phyloP scores from a whole-genome alignment of 768 basidiomycete species.

The Saitozyma sp. region DNA sequence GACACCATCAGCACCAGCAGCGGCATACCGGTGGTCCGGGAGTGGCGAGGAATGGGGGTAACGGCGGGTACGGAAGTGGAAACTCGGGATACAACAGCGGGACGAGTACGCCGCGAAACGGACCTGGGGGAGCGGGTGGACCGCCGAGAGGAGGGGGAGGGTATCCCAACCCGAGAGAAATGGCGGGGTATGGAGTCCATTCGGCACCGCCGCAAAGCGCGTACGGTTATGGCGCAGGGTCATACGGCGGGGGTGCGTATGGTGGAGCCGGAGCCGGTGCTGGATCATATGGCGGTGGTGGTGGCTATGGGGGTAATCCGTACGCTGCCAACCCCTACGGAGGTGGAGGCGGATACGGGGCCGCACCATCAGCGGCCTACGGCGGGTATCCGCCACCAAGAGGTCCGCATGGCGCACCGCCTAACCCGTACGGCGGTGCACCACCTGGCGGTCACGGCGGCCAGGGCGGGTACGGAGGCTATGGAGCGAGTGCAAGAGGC shows the following conservation, averaged over 20 bases:
- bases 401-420: constrained; percentile 25
- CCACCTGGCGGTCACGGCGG: background rate
- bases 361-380: constrained; percentile 10
- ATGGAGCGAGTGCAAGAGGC: constrained; percentile 9
- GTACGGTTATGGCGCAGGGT: constrained; percentile 47
- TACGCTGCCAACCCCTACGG: constrained; percentile 1
- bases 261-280: constrained; percentile 55
- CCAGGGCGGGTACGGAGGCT: constrained; percentile 20
- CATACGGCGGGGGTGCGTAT: constrained; percentile 42
- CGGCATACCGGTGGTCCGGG: constrained; percentile 25
- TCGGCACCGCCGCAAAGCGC: constrained; percentile 7
- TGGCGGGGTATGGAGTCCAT: background rate
- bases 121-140: constrained; percentile 7
- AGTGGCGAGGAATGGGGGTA: constrained; percentile 6
- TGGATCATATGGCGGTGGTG: constrained; percentile 27
- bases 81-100: constrained; percentile 31
- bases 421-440: background rate
- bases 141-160: constrained; percentile 4
- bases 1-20: constrained; percentile 2
- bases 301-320: constrained; percentile 45
- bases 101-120: constrained; percentile 5
- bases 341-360: constrained; percentile 27
- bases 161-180: background rate
- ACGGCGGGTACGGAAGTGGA: constrained; percentile 13
- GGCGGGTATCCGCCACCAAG: constrained; percentile 15